phyloP scores from a whole-genome alignment of 805 yeast species.

The Ogataea philodendri region DNA sequence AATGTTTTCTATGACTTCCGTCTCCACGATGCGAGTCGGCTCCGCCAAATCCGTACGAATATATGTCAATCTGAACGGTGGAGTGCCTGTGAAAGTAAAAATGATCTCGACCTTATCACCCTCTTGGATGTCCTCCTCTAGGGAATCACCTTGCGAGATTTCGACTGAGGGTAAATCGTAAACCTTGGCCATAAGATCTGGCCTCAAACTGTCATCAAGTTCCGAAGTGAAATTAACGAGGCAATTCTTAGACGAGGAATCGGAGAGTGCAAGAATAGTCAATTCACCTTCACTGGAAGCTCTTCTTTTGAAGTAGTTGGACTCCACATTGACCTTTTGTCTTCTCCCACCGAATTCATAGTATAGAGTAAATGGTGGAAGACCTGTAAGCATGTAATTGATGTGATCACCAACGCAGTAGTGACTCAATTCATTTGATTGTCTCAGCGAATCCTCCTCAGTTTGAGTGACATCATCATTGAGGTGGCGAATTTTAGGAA shows the following conservation, averaged over 20 bases:
- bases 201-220: conserved; percentile 28
- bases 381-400: conserved; percentile 70
- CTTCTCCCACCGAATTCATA: conserved; percentile 68
- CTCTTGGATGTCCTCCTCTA: conserved; percentile 82
- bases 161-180: conserved; percentile 71
- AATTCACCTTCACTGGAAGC: conserved; percentile 84
- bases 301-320: conserved; percentile 51
- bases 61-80: conserved; percentile 87
- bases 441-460: conserved; percentile 18
- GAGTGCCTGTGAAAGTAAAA: conserved; percentile 80
- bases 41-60: conserved; percentile 54
- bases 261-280: conserved; percentile 64
- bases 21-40: conserved; percentile 42
- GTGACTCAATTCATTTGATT: conserved; percentile 30
- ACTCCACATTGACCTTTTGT: conserved; percentile 50
- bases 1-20: conserved; percentile 66
- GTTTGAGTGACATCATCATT: conserved; percentile 34
- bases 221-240: conserved; percentile 52
- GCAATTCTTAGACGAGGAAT: conserved; percentile 71
- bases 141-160: conserved; percentile 71
- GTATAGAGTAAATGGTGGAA: conserved; percentile 72
- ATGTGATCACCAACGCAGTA: conserved; percentile 94
- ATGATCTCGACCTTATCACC: conserved; percentile 91
- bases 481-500: conserved; percentile 60
- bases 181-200: conserved; percentile 34